These are phyloP conservation scores for Serendipita vermifera DNA, from an alignment of 768 basidiomycete genomes.

Conservation along the genomic window DNA sequence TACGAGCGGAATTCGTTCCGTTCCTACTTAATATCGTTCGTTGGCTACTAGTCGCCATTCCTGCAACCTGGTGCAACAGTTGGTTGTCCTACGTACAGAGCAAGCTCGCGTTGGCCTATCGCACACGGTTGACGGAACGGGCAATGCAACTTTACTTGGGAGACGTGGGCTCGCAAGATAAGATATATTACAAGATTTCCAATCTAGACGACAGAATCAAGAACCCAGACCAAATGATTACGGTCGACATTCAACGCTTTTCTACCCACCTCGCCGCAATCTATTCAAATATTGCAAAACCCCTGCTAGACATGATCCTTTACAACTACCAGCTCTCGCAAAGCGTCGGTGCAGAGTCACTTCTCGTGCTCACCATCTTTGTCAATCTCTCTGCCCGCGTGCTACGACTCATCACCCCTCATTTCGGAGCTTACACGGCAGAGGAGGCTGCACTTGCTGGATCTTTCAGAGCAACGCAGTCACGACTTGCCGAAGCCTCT, in stretches of 20 bases:
- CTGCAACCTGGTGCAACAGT: conserved; percentile 85
- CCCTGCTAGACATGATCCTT: conserved; percentile 78
- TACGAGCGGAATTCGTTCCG: conserved; percentile 63
- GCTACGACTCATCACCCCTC: conserved; percentile 73
- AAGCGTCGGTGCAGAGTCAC: conserved; percentile 89
- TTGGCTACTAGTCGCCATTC: conserved; percentile 87
- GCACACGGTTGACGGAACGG: conserved; percentile 71
- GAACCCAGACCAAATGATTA: conserved; percentile 95
- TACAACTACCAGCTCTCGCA: conserved; percentile 93
- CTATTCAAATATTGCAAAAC: conserved; percentile 89
- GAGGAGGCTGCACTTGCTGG: conserved; percentile 81
- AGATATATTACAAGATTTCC: conserved; percentile 87
- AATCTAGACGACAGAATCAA: conserved; percentile 93
- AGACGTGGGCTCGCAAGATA: conserved; percentile 50
- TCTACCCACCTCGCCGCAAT: conserved; percentile 83
- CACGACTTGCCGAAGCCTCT: conserved; percentile 74
- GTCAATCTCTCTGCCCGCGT: conserved; percentile 76
- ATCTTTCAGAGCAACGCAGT: conserved; percentile 81
- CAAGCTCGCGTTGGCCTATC: conserved; percentile 80
- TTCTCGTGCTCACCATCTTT: conserved; percentile 66
- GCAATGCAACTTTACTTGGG: conserved; percentile 79
- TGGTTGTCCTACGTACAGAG: conserved; percentile 90
- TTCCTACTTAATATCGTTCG: conserved; percentile 77
- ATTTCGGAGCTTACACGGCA: conserved; percentile 84
- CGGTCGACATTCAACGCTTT: conserved; percentile 90